These are phyloP conservation scores for Phytopythium oedochilum DNA, from an alignment of 352 stramenopile genomes.

Conservation along the genomic window DNA sequence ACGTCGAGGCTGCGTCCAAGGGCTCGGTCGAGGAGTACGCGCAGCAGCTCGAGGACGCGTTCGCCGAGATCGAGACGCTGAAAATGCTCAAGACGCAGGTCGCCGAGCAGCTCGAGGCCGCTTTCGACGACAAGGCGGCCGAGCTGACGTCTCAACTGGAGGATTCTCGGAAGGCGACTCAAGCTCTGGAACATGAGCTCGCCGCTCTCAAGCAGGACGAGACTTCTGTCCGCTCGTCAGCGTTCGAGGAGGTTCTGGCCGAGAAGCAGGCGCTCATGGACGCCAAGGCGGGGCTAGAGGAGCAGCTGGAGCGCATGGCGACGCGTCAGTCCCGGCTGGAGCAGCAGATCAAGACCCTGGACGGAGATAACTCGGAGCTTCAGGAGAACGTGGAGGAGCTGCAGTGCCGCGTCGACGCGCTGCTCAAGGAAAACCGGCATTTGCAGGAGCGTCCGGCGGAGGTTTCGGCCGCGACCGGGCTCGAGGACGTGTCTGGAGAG, in stretches of 20 bases:
- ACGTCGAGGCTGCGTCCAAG: conserved; percentile 11
- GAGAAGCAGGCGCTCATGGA: conserved; percentile 17
- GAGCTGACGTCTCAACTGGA: conserved; percentile 8
- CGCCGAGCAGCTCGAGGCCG: conserved; percentile 20
- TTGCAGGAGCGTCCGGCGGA: not conserved
- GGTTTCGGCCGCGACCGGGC: not conserved
- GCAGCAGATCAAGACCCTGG: conserved; percentile 17
- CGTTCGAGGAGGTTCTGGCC: conserved; percentile 9
- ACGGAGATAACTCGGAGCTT: conserved; percentile 28
- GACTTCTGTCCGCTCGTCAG: conserved; percentile 1
- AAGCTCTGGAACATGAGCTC: not conserved
- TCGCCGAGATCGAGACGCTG: conserved; percentile 20
- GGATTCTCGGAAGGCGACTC: not conserved
- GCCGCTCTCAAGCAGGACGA: conserved; percentile 1
- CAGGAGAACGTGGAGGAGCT: conserved; percentile 20
- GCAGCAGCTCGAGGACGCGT: conserved; percentile 22
- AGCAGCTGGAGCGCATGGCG: conserved; percentile 26
- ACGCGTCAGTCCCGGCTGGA: conserved; percentile 19
- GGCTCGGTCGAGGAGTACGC: conserved; percentile 16
- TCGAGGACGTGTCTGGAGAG: conserved; percentile 8
- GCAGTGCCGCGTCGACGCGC: conserved; percentile 4
- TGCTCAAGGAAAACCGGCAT: not conserved
- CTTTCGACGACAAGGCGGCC: conserved; percentile 14
- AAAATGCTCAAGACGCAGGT: conserved; percentile 25
- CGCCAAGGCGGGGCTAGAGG: conserved; percentile 24